Conservation (phyloP, 2,329 filamentous ascomycete species). For the Cordyceps sp. region DNA sequence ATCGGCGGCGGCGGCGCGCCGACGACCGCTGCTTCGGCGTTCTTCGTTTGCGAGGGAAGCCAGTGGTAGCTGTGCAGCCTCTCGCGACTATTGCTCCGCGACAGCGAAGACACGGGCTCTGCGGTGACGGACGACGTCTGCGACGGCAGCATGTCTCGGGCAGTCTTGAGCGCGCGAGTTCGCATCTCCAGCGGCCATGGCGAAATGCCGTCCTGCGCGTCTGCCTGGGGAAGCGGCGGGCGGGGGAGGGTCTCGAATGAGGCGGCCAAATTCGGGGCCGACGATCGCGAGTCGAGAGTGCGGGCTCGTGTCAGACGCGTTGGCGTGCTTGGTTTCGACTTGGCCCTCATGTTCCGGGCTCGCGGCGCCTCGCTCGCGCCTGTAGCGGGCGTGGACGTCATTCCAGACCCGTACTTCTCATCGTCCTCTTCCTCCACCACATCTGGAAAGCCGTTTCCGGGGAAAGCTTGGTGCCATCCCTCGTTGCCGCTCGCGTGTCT, state of each 20-base stretch:
- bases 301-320: too few species aligned
- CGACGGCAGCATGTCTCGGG: slow-evolving; percentile 4
- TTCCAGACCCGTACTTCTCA: too few species aligned
- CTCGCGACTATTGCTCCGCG: background rate
- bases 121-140: slow-evolving; percentile 1
- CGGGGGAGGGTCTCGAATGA: background rate
- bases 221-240: background rate
- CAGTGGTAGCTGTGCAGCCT: background rate
- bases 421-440: too few species aligned
- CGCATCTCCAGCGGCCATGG: slow-evolving; percentile 23
- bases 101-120: background rate
- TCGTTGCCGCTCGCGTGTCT: background rate
- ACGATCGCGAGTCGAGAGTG: slow-evolving; percentile 3
- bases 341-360: background rate
- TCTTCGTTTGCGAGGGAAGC: background rate
- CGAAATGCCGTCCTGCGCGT: background rate
- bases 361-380: too few species aligned
- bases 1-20: slow-evolving; percentile 1
- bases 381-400: background rate
- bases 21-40: background rate
- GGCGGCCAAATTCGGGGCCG: slow-evolving; percentile 10
- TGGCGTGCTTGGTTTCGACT: background rate
- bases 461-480: background rate
- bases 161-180: slow-evolving; percentile 17
- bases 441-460: too few species aligned